Conservation (phyloP, 352 stramenopile species). For the Thalassiosira hispida region DNA sequence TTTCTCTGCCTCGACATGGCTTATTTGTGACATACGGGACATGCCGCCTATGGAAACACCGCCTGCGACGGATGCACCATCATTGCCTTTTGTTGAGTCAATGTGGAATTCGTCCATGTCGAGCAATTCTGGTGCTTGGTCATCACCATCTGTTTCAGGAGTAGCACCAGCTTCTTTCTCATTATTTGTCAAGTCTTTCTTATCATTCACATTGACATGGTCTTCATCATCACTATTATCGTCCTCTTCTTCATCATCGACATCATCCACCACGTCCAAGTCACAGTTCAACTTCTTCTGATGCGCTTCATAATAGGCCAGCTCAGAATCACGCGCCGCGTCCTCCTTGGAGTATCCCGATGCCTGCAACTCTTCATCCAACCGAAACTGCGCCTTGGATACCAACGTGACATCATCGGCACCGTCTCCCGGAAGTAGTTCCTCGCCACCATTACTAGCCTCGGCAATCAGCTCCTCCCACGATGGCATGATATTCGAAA, state of each 20-base stretch:
- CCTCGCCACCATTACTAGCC: constrained; percentile 29
- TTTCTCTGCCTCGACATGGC: constrained; percentile 63
- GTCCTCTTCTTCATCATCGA: constrained; percentile 43
- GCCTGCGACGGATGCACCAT: constrained; percentile 32
- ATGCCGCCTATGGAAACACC: constrained; percentile 42
- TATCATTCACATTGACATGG: not conserved
- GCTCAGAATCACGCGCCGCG: constrained; percentile 64
- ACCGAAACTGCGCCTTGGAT: constrained; percentile 66
- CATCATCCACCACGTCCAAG: constrained; percentile 39
- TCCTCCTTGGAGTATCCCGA: constrained; percentile 74
- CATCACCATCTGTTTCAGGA: constrained; percentile 24
- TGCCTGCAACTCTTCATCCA: constrained; percentile 75
- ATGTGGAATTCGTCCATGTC: constrained; percentile 39
- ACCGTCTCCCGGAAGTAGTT: constrained; percentile 24
- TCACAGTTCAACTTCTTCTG: not conserved
- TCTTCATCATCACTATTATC: constrained; percentile 43
- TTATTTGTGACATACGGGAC: constrained; percentile 50
- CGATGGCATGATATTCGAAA: constrained; percentile 57
- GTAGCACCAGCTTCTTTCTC: constrained; percentile 8
- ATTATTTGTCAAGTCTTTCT: constrained; percentile 15
- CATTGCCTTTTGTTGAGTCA: constrained; percentile 11
- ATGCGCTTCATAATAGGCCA: constrained; percentile 70
- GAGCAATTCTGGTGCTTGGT: constrained; percentile 41
- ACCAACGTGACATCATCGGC: constrained; percentile 48
- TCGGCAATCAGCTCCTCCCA: constrained; percentile 63